These are phyloP conservation scores for Hypoxylon perforatum DNA, from an alignment of 495 filamentous ascomycete species.

Conservation along the genomic window DNA sequence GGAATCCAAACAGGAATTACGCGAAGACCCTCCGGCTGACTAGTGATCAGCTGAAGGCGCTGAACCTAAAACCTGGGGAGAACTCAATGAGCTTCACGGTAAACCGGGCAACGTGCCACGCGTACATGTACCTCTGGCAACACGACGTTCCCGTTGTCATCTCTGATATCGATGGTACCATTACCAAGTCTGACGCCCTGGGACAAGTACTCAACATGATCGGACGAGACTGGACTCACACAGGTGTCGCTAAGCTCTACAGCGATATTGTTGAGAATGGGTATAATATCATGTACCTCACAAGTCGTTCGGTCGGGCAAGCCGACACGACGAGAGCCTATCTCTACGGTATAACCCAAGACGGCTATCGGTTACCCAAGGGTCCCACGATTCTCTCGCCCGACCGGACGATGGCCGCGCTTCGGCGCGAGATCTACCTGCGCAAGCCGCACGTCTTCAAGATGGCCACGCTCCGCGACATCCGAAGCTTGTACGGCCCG, in stretches of 20 bases:
- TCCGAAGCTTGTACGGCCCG: constrained; percentile 84
- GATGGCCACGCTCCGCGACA: constrained; percentile 97
- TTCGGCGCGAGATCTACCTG: constrained; percentile 93
- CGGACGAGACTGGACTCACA: constrained; percentile 97
- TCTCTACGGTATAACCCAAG: constrained; percentile 88
- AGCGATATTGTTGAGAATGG: constrained; percentile 95
- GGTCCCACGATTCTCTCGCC: constrained; percentile 95
- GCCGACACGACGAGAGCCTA: constrained; percentile 92
- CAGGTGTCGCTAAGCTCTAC: constrained; percentile 96
- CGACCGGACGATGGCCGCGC: constrained; percentile 94
- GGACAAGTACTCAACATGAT: constrained; percentile 99
- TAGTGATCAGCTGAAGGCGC: constrained; percentile 90
- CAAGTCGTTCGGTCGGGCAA: constrained; percentile 91
- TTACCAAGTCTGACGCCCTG: constrained; percentile 97
- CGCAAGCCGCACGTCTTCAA: constrained; percentile 99
- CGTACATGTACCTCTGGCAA: constrained; percentile 92
- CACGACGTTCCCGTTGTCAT: constrained; percentile 93
- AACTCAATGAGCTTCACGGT: constrained; percentile 97
- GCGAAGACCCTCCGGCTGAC: constrained; percentile 98
- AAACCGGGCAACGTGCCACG: constrained; percentile 90
- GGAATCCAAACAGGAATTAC: constrained; percentile 84
- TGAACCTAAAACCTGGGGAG: constrained; percentile 82
- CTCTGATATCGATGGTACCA: constrained; percentile 98
- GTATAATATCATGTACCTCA: constrained; percentile 99
- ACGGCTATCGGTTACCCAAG: constrained; percentile 84